These are phyloP conservation scores for Collybia sp. DNA, from an alignment of 768 basidiomycete genomes.

Conservation along the genomic window DNA sequence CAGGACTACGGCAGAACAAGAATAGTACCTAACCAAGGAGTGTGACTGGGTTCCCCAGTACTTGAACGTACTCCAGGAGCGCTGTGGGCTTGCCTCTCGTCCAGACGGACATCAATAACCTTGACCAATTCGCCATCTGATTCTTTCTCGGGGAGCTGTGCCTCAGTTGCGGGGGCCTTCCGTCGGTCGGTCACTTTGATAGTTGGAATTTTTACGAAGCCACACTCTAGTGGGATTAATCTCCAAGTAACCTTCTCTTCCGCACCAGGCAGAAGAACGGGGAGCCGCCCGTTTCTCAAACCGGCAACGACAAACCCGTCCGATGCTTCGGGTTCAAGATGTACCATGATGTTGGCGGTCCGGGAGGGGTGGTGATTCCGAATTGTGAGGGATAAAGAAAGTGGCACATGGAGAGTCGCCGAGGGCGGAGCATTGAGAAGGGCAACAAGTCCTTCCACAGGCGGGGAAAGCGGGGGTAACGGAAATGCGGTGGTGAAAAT, in stretches of 20 bases:
- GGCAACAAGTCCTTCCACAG: conserved; percentile 60
- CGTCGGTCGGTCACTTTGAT: conserved; percentile 57
- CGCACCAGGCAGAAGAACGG: conserved; percentile 68
- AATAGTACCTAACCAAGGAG: conserved; percentile 18
- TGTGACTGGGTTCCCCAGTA: no score
- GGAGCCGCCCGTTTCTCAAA: conserved; percentile 57
- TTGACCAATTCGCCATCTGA: conserved; percentile 42
- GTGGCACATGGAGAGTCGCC: conserved; percentile 59
- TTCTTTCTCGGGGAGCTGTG: conserved; percentile 19
- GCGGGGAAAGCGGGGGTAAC: conserved; percentile 61
- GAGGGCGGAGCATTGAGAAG: conserved; percentile 58
- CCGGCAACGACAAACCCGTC: conserved; percentile 86
- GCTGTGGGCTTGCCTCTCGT: conserved; percentile 17
- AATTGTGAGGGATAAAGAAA: conserved; percentile 50
- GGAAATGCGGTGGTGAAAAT: conserved; percentile 44
- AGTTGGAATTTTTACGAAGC: conserved; percentile 55
- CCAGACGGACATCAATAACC: conserved; percentile 49
- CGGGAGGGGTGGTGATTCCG: conserved; percentile 63
- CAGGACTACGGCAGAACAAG: conserved; percentile 26
- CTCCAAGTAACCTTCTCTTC: conserved; percentile 67
- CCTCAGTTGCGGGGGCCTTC: conserved; percentile 22
- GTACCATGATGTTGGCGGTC: conserved; percentile 66
- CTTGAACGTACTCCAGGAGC: no score
- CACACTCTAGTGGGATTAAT: conserved; percentile 72
- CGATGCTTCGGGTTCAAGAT: conserved; percentile 61